Base-by-base conservation (phyloP, 2,329 filamentous ascomycete species). In the Epicoccum nigrum region DNA sequence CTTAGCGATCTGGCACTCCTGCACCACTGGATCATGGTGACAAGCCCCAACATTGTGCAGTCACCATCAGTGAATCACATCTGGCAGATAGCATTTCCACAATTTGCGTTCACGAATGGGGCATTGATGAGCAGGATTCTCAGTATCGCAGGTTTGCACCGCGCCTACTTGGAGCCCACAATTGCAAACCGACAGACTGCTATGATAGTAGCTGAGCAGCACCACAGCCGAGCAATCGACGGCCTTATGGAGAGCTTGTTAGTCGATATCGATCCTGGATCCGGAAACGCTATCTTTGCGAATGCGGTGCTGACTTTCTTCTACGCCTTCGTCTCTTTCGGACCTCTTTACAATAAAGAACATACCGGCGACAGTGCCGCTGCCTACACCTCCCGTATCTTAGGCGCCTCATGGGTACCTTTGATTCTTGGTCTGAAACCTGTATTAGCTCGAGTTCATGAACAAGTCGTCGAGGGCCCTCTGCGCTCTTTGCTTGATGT, bases 391-490 rank as follows among this genome's bases (percentile, higher is more conserved):
- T 48, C 56, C 13, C 57, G 54, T 3, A 41, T 61, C 8, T 44
- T 65, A 4, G 61, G 60, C n/a, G 54, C 51, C 15, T 54, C 55
- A 16, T 63, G 62, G 62, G 62, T 64, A 32, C 54, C 59, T 3
- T 28, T 65, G 16, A 30, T 64, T 2, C 59, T 57, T 1, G 60
- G 62, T 4, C 13, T 63, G 4, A 21, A 30, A 2, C 25, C 47
- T 7, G 49, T 65, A 2, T 20, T 65, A 20, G 33, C 21, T 0
- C 52, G 46, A 7, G 40, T 55, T 2, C 45, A 43, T 4, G 45
- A 58, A 3, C 32, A 54, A 13, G 48, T 65, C 2, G 28, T 33
- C 20, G 25, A 16, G 1, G 59, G 62, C 4, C 59, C 62, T 19
- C 32, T 65, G 4, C 7, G 37, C n/a, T 54, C 52, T 13, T n/a